phyloP scores from a whole-genome alignment of 805 yeast species.

The Metschnikowia corniflorae region DNA sequence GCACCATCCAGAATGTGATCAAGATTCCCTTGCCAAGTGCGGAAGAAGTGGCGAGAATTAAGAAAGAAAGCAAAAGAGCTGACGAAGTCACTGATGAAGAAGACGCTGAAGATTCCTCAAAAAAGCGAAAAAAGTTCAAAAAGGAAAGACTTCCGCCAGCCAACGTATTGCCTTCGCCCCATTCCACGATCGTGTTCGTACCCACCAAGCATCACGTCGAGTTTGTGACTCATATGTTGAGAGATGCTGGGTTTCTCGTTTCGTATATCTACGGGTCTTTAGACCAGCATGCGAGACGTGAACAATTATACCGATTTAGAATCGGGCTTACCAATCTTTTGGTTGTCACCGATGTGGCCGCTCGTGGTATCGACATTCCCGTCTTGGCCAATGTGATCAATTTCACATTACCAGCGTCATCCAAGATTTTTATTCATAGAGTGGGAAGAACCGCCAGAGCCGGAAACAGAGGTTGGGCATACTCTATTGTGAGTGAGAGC shows the following conservation, averaged over 20 bases:
- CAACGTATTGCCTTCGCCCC: conserved; percentile 75
- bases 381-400: conserved; percentile 92
- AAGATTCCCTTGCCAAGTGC: conserved; percentile 76
- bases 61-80: conserved; percentile 53
- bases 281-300: conserved; percentile 91
- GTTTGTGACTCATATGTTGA: conserved; percentile 68
- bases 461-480: conserved; percentile 97
- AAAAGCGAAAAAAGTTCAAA: conserved; percentile 38
- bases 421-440: conserved; percentile 92
- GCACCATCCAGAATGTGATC: conserved; percentile 77
- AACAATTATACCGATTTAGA: conserved; percentile 81
- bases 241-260: conserved; percentile 76
- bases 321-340: conserved; percentile 78
- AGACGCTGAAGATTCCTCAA: conserved; percentile 24
- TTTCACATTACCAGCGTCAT: conserved; percentile 84
- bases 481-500: conserved; percentile 75
- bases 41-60: conserved; percentile 56
- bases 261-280: conserved; percentile 92
- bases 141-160: conserved; percentile 71
- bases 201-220: conserved; percentile 99
- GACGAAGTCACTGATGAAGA: conserved; percentile 37
- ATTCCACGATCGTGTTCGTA: conserved; percentile 88
- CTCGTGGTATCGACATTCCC: conserved; percentile 98
- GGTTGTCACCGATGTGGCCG: conserved; percentile 97
- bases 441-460: conserved; percentile 99